These are phyloP conservation scores for Platanus orientalis DNA, from an alignment of 164 flowering plant genomes.

Conservation along the genomic window DNA sequence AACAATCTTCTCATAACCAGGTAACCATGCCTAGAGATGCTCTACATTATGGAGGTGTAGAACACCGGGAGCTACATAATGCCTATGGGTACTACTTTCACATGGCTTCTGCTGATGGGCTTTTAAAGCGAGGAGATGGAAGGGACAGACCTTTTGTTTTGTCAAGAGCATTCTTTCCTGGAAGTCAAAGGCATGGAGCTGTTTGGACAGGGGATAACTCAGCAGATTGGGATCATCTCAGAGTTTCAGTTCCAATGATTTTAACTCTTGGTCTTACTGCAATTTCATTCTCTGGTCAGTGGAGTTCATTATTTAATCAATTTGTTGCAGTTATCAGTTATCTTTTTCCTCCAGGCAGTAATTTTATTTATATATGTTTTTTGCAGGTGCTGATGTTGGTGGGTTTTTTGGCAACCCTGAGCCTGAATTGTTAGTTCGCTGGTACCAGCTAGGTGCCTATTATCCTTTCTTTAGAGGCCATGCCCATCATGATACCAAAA, in stretches of 20 bases:
- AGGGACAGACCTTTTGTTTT: slow-evolving; percentile 96
- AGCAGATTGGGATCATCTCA: slow-evolving; percentile 96
- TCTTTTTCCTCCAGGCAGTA: not conserved
- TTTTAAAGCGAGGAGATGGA: slow-evolving; percentile 77
- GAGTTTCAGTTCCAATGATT: slow-evolving; percentile 95
- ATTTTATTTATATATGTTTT: slow-evolving; percentile 10
- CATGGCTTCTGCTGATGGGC: slow-evolving; percentile 91
- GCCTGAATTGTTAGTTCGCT: slow-evolving; percentile 84
- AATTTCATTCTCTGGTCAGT: slow-evolving; percentile 77
- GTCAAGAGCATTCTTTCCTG: slow-evolving; percentile 92
- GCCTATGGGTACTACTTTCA: slow-evolving; percentile 95
- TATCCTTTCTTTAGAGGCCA: slow-evolving; percentile 97
- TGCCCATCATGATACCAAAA: slow-evolving; percentile 97
- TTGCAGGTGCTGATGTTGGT: slow-evolving; percentile 98
- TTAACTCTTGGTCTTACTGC: slow-evolving; percentile 92
- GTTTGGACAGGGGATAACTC: slow-evolving; percentile 98
- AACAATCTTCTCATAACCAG: slow-evolving; percentile 31
- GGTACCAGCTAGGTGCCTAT: slow-evolving; percentile 97
- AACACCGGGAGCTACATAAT: slow-evolving; percentile 95
- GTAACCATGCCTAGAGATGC: slow-evolving; percentile 99
- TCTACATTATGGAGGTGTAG: slow-evolving; percentile 76
- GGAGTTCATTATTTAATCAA: not conserved
- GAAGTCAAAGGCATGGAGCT: slow-evolving; percentile 92
- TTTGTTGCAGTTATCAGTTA: not conserved
- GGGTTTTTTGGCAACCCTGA: slow-evolving; percentile 98